phyloP scores from a whole-genome alignment of 1,139 yeast species.

The Casaregolazyma lundiana region DNA sequence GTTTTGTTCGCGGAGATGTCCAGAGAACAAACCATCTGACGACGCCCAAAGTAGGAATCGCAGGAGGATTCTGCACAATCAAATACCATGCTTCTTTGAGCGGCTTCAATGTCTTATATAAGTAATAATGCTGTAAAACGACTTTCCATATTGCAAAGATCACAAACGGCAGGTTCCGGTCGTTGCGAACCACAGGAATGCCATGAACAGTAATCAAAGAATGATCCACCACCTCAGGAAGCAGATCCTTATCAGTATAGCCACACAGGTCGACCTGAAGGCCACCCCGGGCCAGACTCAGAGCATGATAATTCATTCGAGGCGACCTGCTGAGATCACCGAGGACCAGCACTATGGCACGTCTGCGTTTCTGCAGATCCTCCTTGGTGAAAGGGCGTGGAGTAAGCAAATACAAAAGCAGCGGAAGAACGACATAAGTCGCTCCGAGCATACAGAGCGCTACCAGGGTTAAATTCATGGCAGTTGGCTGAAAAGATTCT shows the following conservation, averaged over 20 bases:
- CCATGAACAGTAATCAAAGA: conserved; percentile 30
- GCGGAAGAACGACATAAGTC: conserved; percentile 30
- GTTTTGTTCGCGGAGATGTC: conserved; percentile 53
- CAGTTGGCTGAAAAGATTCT: neutral
- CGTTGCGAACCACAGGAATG: conserved; percentile 45
- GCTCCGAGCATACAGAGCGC: conserved; percentile 21
- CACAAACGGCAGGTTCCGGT: conserved; percentile 46
- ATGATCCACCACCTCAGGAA: conserved; percentile 25
- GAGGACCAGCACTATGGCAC: conserved; percentile 72
- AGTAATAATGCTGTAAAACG: conserved; percentile 45
- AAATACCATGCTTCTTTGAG: conserved; percentile 64
- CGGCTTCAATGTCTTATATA: conserved; percentile 46
- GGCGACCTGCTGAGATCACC: conserved; percentile 98
- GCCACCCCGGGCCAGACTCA: conserved; percentile 63
- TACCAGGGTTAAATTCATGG: conserved; percentile 16
- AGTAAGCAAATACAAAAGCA: conserved; percentile 25
- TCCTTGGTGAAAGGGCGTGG: conserved; percentile 17
- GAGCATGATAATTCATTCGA: conserved; percentile 87
- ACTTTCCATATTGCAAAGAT: conserved; percentile 61
- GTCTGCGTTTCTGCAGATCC: conserved; percentile 34
- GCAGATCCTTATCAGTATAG: conserved; percentile 47
- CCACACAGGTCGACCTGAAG: conserved; percentile 84
- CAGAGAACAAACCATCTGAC: conserved; percentile 51
- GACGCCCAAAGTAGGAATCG: conserved; percentile 72
- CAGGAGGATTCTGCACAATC: conserved; percentile 87